phyloP scores from a whole-genome alignment of 169 alveolate genomes.

The Sarcocystis neurona region DNA sequence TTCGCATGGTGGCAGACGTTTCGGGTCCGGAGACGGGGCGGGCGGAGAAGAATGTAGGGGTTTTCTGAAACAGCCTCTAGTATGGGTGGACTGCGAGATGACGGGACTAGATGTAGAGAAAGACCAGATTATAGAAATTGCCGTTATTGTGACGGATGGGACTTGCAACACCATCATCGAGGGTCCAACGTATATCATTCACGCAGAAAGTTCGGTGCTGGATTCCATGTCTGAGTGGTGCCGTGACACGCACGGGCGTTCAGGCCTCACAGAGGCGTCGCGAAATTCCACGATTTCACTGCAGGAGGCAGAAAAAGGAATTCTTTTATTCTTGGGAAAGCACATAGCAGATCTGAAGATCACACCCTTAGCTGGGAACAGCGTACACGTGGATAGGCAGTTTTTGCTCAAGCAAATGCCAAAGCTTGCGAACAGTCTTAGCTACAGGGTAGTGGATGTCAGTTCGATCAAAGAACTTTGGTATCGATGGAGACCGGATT shows the following conservation, averaged over 20 bases:
- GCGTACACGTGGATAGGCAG: conserved; percentile 77
- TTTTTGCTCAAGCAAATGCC: conserved; percentile 81
- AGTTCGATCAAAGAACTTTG: conserved; percentile 74
- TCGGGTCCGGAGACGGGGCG: background rate
- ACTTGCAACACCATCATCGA: conserved; percentile 57
- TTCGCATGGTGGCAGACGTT: background rate
- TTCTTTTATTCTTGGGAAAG: conserved; percentile 43
- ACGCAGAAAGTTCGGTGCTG: conserved; percentile 71
- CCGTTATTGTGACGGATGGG: conserved; percentile 82
- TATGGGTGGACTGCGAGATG: conserved; percentile 86
- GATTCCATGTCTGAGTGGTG: conserved; percentile 81
- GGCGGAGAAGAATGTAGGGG: background rate
- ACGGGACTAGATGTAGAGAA: conserved; percentile 77
- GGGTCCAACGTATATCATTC: conserved; percentile 78
- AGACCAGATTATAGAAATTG: conserved; percentile 79
- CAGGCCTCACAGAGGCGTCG: conserved; percentile 76
- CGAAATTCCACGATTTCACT: conserved; percentile 67
- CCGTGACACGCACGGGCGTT: conserved; percentile 70
- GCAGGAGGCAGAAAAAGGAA: conserved; percentile 72
- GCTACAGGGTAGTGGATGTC: conserved; percentile 79
- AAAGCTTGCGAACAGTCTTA: conserved; percentile 64
- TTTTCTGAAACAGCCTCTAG: conserved; percentile 55
- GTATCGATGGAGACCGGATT: conserved; percentile 69
- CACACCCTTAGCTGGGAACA: conserved; percentile 79
- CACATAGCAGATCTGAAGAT: conserved; percentile 44